phyloP scores from a whole-genome alignment of 75 land plant species.

The Cupressus sempervirens region DNA sequence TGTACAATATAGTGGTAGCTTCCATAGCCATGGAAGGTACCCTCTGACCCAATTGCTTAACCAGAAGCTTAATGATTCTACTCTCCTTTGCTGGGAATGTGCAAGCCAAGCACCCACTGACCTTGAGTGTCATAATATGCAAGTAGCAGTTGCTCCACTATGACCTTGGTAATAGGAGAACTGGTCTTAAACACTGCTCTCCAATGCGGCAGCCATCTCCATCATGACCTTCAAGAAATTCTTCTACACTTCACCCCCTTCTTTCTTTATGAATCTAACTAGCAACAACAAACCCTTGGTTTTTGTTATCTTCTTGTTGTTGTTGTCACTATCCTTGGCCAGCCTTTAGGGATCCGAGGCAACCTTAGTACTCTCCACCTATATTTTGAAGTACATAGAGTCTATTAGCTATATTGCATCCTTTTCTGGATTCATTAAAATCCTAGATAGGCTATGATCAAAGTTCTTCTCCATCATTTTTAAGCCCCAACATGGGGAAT shows the following conservation, averaged over 20 bases:
- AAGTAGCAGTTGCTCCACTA: constrained; percentile 69
- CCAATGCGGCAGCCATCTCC: constrained; percentile 76
- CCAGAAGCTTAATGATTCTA: constrained; percentile 45
- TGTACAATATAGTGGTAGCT: constrained; percentile 54
- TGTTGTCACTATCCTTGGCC: constrained; percentile 46
- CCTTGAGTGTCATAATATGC: constrained; percentile 49
- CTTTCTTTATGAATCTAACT: constrained; percentile 61
- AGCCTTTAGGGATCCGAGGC: constrained; percentile 65
- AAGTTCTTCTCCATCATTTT: no score
- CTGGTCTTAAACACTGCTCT: constrained; percentile 75
- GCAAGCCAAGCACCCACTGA: constrained; percentile 69
- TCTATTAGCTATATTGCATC: no score
- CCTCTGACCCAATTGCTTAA: constrained; percentile 33
- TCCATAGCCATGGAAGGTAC: constrained; percentile 51
- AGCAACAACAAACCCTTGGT: constrained; percentile 76
- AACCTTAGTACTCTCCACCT: no score
- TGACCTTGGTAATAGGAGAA: constrained; percentile 71
- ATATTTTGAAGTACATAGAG: no score
- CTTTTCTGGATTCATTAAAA: no score
- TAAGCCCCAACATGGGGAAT: no score
- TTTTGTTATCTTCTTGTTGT: constrained; percentile 59
- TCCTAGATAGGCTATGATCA: no score
- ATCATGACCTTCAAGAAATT: constrained; percentile 72
- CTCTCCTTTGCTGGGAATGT: constrained; percentile 74
- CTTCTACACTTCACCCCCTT: constrained; percentile 47